Percentiles rank a stretch among this genome's conserved stretches.
phyloP scores from a whole-genome alignment of 2,329 filamentous ascomycete species.

The Neurospora sp. region DNA sequence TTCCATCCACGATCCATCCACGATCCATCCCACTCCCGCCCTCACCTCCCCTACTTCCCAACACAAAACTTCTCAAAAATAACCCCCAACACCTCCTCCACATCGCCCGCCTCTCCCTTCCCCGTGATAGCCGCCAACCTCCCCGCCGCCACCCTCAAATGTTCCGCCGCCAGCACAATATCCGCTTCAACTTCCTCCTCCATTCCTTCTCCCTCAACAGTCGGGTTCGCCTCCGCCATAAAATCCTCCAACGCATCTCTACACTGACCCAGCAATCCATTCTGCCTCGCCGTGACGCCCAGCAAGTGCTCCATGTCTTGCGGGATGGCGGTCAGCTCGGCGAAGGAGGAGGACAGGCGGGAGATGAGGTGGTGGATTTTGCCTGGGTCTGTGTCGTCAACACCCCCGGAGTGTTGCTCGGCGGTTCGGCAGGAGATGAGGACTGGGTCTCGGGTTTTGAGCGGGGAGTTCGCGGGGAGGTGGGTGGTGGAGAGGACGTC shows the following conservation, averaged over 20 bases:
- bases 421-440: slow-evolving; percentile 66
- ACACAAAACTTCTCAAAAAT: slow-evolving; percentile 82
- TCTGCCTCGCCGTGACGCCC: slow-evolving; percentile 84
- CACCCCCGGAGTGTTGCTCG: slow-evolving; percentile 15
- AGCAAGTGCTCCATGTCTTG: slow-evolving; percentile 72
- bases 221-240: slow-evolving; percentile 43
- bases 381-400: slow-evolving; percentile 40
- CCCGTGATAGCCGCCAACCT: slow-evolving; percentile 83
- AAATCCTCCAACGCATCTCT: slow-evolving; percentile 64
- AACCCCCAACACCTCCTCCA: slow-evolving; percentile 91
- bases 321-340: slow-evolving; percentile 58
- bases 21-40: not conserved
- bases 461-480: not conserved
- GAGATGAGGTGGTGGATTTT: slow-evolving; percentile 60
- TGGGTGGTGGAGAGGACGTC: slow-evolving; percentile 15
- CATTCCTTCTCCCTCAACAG: slow-evolving; percentile 12
- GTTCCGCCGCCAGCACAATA: slow-evolving; percentile 83
- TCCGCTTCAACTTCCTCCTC: slow-evolving; percentile 49
- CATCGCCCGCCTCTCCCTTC: slow-evolving; percentile 72
- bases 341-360: slow-evolving; percentile 59
- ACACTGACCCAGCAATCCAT: slow-evolving; percentile 68
- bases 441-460: slow-evolving; percentile 30
- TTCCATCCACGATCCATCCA: not conserved
- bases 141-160: slow-evolving; percentile 70
- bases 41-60: slow-evolving; percentile 26